Conservation (phyloP, 2,329 filamentous ascomycete genomes). For the Chaetomium strumarium region DNA sequence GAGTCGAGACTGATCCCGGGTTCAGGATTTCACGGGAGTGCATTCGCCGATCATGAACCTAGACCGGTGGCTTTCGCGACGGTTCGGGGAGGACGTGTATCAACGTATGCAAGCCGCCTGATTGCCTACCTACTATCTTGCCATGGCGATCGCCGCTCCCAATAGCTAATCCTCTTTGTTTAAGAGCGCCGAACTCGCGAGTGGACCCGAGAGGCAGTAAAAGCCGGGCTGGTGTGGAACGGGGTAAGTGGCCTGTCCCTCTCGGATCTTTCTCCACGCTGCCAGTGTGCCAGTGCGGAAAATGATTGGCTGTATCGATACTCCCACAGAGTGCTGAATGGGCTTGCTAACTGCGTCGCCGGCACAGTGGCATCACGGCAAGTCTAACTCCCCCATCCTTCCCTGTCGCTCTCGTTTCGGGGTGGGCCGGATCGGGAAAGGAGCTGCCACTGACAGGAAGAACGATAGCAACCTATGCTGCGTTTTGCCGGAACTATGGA, state of each 20-base stretch:
- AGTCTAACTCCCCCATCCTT: background rate
- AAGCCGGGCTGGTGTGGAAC: conserved; percentile 26
- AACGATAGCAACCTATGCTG: conserved; percentile 31
- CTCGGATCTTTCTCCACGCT: background rate
- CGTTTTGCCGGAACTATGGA: conserved; percentile 40
- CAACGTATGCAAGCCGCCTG: background rate
- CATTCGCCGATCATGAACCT: background rate
- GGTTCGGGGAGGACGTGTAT: background rate
- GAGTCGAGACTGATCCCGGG: background rate
- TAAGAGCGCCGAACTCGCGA: background rate
- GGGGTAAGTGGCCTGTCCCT: conserved; percentile 29
- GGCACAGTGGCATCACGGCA: conserved; percentile 28
- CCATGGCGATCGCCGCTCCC: no score
- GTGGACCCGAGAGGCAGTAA: background rate
- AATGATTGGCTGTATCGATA: no score
- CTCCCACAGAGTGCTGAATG: no score
- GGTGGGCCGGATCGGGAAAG: no score
- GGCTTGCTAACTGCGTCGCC: no score
- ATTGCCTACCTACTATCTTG: background rate
- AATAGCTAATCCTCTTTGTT: background rate
- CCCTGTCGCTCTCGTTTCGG: no score
- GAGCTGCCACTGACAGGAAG: background rate
- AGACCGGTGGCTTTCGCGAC: background rate
- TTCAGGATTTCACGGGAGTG: background rate
- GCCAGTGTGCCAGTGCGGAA: background rate